Evolutionary conservation across 129 eudicot species (phyloP).

Genomic region (Smallanthus sonchifolius): DNA sequence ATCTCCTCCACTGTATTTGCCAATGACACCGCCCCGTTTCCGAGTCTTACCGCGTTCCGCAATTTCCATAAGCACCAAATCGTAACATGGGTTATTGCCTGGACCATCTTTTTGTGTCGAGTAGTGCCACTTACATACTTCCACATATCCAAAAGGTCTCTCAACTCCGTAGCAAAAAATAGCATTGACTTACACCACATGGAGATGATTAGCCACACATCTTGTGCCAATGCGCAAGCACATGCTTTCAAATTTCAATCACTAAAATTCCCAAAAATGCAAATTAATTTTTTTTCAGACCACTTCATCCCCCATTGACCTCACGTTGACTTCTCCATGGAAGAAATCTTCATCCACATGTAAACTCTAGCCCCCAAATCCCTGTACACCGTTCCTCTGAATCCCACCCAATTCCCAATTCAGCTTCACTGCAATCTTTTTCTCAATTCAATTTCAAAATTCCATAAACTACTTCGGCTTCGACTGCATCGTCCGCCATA

Average conservation of each 20-base stretch:
- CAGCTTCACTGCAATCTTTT: conserved; percentile 4
- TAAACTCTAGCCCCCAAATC: conserved; percentile 5
- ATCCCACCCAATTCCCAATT: conserved; percentile 11
- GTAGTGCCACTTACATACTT: too few relatives aligned
- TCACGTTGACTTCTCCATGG: conserved; percentile 10
- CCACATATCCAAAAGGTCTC: too few relatives aligned
- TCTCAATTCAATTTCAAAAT: conserved; percentile 3
- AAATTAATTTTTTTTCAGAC: not conserved
- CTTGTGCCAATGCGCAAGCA: not conserved
- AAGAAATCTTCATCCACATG: conserved; percentile 24
- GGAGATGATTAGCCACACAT: too few relatives aligned
- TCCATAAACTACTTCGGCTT: not conserved
- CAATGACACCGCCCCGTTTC: too few relatives aligned
- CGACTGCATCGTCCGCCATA: not conserved
- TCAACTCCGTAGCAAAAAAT: too few relatives aligned
- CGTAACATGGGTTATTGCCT: too few relatives aligned
- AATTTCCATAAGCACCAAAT: too few relatives aligned
- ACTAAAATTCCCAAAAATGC: conserved; percentile 11
- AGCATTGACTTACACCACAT: too few relatives aligned
- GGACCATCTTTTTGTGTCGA: too few relatives aligned
- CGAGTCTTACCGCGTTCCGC: too few relatives aligned
- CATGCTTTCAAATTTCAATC: not conserved
- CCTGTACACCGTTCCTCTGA: conserved; percentile 1
- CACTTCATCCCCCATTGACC: conserved; percentile 9
- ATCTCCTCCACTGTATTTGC: too few relatives aligned